Evolutionary conservation across 2,329 filamentous ascomycete species (phyloP).

Genomic region (Plectosphaerella sp.): DNA sequence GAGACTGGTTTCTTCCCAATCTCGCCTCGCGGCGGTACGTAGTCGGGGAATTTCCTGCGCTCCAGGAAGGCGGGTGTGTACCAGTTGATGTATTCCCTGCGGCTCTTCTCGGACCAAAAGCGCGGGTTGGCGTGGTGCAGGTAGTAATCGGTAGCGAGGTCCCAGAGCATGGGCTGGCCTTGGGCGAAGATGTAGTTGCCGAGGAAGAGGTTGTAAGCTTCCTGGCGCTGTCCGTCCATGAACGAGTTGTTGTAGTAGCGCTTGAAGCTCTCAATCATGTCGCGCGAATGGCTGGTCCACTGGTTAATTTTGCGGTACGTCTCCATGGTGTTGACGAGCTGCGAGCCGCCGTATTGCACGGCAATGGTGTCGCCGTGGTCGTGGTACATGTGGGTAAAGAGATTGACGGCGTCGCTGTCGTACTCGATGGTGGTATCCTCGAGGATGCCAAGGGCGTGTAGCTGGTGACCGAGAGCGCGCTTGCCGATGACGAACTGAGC

Average conservation of each 20-base stretch:
- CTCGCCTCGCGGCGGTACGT: slow-evolving; percentile 45
- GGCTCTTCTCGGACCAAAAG: slow-evolving; percentile 58
- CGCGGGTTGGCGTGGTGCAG: slow-evolving; percentile 86
- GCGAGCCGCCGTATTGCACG: slow-evolving; percentile 94
- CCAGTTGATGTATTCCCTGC: slow-evolving; percentile 82
- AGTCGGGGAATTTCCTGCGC: slow-evolving; percentile 53
- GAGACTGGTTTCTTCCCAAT: slow-evolving; percentile 40
- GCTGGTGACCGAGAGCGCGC: slow-evolving; percentile 82
- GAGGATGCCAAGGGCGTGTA: slow-evolving; percentile 87
- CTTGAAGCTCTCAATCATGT: slow-evolving; percentile 99
- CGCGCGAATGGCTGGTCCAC: slow-evolving; percentile 94
- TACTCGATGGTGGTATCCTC: slow-evolving; percentile 77
- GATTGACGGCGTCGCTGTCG: slow-evolving; percentile 91
- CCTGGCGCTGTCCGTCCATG: slow-evolving; percentile 93
- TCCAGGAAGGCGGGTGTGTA: slow-evolving; percentile 72
- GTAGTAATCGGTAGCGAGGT: slow-evolving; percentile 91
- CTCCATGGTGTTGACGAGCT: slow-evolving; percentile 98
- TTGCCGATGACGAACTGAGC: slow-evolving; percentile 98
- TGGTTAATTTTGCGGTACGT: slow-evolving; percentile 99
- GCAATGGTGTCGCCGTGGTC: slow-evolving; percentile 97
- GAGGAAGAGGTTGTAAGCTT: slow-evolving; percentile 95
- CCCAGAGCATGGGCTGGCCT: slow-evolving; percentile 94
- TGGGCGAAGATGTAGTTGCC: slow-evolving; percentile 90
- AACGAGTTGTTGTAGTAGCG: slow-evolving; percentile 99
- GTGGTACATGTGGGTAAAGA: slow-evolving; percentile 98